Evolutionary conservation across 2,329 filamentous ascomycete genomes (phyloP), one percentile per base, ranked within the genome.

Genomic region (Ophiostoma ulmi): DNA sequence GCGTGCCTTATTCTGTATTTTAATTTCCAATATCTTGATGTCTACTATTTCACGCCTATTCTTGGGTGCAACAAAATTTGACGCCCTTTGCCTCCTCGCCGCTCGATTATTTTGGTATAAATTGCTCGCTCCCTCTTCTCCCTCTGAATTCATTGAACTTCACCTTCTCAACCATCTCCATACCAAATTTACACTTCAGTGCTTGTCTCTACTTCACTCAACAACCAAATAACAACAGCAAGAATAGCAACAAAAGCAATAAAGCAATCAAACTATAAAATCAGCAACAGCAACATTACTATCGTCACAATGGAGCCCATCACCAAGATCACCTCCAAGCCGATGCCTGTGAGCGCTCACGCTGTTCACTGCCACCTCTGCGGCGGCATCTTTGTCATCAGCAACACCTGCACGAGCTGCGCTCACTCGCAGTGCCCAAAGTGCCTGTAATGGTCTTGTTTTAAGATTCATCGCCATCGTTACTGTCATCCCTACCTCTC

Each of bases 361-460:
- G 74, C 81, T 75, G 81, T 83, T 75, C 84, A 84, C 79, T 86
- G 84, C 82, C 86, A 84, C 81, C 78, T 84, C 76, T 86, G 84
- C 79, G 82, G 82, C 75, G 79, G 81, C 78, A 83, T 86, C 79
- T 84, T 86, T 75, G 84, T 86, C 80, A 86, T 86, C 79, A 86
- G 83, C 82, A 84, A 79, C 77, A 82, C 80, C 69, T 86, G 84
- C 81, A 80, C 78, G 72, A 79, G 80, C 75, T 86, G 84, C 77
- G 79, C 80, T 69, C 84, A 86, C 79, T 77, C 80, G 74, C 81
- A 85, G 76, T 86, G 84, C 82, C 76, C 74, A 72, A 77, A 81
- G 72, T 86, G 84, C 78, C 76, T 79, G 69, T 80, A 67, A 26
- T 26, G 52, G 52, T 22, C 8, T 58, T 22, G 4, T 3, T 58